Evolutionary conservation across 2,329 filamentous ascomycete genomes (phyloP).

Genomic region (Fusarium secorum): DNA sequence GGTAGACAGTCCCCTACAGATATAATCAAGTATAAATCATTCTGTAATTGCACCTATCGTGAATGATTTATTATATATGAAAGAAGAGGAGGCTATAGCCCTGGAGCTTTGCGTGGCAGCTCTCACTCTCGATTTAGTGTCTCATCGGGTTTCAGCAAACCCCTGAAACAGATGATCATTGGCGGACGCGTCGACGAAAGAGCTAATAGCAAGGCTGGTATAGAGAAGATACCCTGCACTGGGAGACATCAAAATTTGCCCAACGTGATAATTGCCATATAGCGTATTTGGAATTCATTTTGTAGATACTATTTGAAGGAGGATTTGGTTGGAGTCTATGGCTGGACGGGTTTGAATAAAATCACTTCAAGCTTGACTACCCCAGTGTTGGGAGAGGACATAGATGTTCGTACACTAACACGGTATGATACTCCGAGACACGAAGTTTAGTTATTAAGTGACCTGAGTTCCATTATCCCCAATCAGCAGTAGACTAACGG

Average conservation of each 20-base stretch:
- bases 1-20: too few relatives aligned
- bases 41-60: neutral
- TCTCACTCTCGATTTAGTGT: neutral
- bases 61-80: too few relatives aligned
- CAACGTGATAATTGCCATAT: neutral
- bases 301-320: neutral
- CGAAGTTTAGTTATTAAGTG: accelerated
- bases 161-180: neutral
- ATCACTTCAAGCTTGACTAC: neutral
- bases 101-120: too few relatives aligned
- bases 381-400: accelerated
- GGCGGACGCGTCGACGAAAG: neutral
- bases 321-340: neutral
- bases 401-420: accelerated
- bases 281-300: neutral
- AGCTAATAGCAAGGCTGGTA: neutral
- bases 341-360: neutral
- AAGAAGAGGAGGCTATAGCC: too few relatives aligned
- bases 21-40: neutral
- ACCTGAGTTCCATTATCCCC: neutral
- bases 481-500: too few relatives aligned
- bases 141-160: neutral
- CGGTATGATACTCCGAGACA: neutral
- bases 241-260: neutral
- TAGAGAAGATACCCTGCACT: neutral